phyloP scores from a whole-genome alignment of 306 rosid genomes.

The Ormosia emarginata region DNA sequence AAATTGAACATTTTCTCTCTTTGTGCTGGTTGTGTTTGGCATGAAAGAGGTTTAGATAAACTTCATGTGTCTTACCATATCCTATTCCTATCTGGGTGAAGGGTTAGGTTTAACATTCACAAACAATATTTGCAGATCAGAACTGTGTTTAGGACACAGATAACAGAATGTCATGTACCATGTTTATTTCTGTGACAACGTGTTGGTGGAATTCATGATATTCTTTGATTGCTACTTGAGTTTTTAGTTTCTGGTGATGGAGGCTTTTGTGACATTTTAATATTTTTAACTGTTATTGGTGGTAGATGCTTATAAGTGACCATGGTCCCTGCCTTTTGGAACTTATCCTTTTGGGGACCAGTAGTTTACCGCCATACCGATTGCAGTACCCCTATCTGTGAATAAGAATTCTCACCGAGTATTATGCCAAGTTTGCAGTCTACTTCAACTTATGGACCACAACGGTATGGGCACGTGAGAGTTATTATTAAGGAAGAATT shows the following conservation, averaged over 20 bases:
- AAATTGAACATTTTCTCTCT: not conserved
- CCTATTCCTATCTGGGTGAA: not conserved
- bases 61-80: not conserved
- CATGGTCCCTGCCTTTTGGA: constrained; percentile 24
- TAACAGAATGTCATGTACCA: not conserved
- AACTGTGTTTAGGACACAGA: not conserved
- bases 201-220: constrained; percentile 4
- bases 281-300: not conserved
- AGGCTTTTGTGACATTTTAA: not conserved
- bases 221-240: not conserved
- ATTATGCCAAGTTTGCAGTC: not conserved
- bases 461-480: not conserved
- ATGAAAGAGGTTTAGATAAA: not conserved
- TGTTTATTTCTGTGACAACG: not conserved
- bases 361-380: constrained; percentile 4
- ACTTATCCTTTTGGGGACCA: constrained; percentile 23
- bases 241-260: constrained; percentile 16
- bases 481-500: constrained; percentile 5
- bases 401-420: not conserved
- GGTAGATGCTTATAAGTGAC: not conserved
- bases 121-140: not conserved
- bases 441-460: constrained; percentile 39
- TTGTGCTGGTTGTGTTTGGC: not conserved
- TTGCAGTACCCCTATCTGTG: constrained; percentile 1
- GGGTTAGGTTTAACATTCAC: not conserved